Evolutionary conservation across 148 eudicot genomes (phyloP).

Genomic region (Rhododendron kiyosumense): DNA sequence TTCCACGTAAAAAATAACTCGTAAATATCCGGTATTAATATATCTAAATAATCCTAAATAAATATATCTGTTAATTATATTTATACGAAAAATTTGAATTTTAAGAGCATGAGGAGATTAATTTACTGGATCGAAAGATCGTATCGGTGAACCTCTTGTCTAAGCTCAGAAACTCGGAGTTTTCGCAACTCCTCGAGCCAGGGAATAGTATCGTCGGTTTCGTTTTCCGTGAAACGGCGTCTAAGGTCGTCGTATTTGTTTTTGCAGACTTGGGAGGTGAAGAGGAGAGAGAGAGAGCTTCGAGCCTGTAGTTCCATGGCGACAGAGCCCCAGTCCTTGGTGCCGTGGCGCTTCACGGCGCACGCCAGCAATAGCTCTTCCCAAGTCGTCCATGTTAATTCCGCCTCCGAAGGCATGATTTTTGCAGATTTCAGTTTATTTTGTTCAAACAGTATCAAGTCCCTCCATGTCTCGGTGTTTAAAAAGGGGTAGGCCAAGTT

Average conservation of each 20-base stretch:
- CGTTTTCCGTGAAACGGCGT: conserved; percentile 18
- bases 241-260: conserved; percentile 21
- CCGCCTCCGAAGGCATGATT: conserved; percentile 1
- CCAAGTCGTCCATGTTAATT: conserved; percentile 32
- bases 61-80: background rate
- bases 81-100: background rate
- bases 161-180: conserved; percentile 33
- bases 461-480: conserved; percentile 8
- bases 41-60: background rate
- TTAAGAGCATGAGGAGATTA: background rate
- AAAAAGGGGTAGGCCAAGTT: background rate
- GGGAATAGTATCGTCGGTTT: conserved; percentile 7
- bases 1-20: background rate
- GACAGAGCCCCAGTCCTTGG: conserved; percentile 28
- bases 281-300: background rate
- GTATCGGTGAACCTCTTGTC: conserved; percentile 32
- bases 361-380: conserved; percentile 39
- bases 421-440: background rate
- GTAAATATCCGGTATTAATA: background rate
- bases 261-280: conserved; percentile 24
- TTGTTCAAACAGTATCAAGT: conserved; percentile 1
- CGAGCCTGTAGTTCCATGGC: conserved; percentile 34
- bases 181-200: conserved; percentile 32
- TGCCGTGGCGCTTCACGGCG: conserved; percentile 42
- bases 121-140: conserved; percentile 41